phyloP scores from a whole-genome alignment of 768 basidiomycete genomes.

The Sistotremastrum suecicum region DNA sequence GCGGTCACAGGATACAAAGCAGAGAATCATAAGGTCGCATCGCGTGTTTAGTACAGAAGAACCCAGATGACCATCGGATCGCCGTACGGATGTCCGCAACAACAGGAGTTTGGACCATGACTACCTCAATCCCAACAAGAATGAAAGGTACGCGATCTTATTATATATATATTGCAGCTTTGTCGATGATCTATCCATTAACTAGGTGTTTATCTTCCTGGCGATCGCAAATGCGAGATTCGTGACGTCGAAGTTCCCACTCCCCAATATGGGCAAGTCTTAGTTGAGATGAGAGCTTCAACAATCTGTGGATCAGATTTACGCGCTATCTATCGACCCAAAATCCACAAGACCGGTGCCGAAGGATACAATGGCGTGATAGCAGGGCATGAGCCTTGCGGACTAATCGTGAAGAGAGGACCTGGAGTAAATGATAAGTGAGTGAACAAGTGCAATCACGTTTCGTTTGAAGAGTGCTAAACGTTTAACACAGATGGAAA shows the following conservation, averaged over 20 bases:
- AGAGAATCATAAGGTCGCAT: too few relatives aligned
- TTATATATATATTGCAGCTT: too few relatives aligned
- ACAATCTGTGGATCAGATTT: slow-evolving; percentile 1
- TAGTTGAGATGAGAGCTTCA: not conserved
- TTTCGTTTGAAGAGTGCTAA: not conserved
- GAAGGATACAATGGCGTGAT: not conserved
- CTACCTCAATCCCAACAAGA: too few relatives aligned
- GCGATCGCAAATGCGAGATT: not conserved
- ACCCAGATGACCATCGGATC: too few relatives aligned
- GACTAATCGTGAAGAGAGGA: slow-evolving; percentile 1
- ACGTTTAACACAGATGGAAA: not conserved
- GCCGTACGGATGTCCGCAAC: too few relatives aligned
- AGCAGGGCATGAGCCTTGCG: slow-evolving; percentile 1
- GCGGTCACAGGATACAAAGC: too few relatives aligned
- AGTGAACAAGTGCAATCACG: not conserved
- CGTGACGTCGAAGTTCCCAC: not conserved
- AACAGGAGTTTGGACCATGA: too few relatives aligned
- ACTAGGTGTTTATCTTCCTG: not conserved
- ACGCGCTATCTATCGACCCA: slow-evolving; percentile 1
- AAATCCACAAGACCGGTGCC: not conserved
- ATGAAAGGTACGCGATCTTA: too few relatives aligned
- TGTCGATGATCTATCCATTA: too few relatives aligned
- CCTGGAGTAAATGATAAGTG: not conserved
- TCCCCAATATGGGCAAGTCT: not conserved
- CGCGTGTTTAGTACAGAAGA: too few relatives aligned